Conservation (phyloP, 148 eudicot genomes). For the Camellia japonica region DNA sequence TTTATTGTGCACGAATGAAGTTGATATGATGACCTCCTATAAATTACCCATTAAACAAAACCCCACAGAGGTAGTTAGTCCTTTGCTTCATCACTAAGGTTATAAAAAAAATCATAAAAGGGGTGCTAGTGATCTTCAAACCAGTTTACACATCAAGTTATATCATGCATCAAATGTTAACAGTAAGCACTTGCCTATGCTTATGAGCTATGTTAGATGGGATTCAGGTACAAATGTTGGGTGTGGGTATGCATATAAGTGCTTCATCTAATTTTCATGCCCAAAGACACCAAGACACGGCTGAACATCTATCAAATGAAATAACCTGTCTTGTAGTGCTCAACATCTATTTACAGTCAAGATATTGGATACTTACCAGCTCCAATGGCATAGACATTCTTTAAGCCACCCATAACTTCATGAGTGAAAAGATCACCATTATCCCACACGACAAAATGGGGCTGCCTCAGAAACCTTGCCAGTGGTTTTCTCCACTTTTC, state of each 20-base stretch:
- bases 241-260: no score
- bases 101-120: no score
- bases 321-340: background rate
- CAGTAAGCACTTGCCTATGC: background rate
- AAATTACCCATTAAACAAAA: background rate
- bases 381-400: slow-evolving; percentile 95
- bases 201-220: background rate
- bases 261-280: no score
- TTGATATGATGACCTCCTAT: background rate
- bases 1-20: background rate
- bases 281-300: background rate
- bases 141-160: background rate
- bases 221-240: no score
- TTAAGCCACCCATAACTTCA: slow-evolving; percentile 97
- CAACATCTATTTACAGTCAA: background rate
- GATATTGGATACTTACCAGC: slow-evolving; percentile 51
- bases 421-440: slow-evolving; percentile 92
- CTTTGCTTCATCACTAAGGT: background rate
- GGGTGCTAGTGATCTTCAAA: background rate
- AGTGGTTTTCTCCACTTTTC: slow-evolving; percentile 88
- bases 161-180: slow-evolving; percentile 1
- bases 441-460: slow-evolving; percentile 94
- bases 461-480: slow-evolving; percentile 80
- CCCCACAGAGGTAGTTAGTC: background rate
- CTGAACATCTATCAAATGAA: background rate